These are phyloP conservation scores for Podaxis sp. DNA, from an alignment of 768 basidiomycete genomes.

Conservation along the genomic window DNA sequence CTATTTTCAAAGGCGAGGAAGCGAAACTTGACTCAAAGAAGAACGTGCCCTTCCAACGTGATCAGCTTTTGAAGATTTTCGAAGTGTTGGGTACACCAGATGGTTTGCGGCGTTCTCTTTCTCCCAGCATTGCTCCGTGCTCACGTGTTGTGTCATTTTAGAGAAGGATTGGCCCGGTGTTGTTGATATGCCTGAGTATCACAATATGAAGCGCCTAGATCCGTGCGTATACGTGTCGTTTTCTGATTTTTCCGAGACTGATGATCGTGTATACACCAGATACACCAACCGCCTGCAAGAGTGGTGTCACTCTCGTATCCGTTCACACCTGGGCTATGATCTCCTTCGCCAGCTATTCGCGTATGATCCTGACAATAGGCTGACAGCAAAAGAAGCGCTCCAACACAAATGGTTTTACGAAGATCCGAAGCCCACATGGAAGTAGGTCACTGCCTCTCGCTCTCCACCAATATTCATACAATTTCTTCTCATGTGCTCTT, in stretches of 20 bases:
- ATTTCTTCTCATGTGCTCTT: conserved; percentile 3
- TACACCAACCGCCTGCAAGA: conserved; percentile 59
- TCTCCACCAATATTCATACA: conserved; percentile 3
- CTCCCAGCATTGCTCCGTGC: neutral
- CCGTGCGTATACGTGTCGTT: conserved; percentile 41
- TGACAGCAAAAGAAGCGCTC: conserved; percentile 81
- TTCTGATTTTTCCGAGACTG: neutral
- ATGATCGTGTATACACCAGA: conserved; percentile 13
- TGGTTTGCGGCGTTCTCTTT: conserved; percentile 45
- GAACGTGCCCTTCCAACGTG: conserved; percentile 94
- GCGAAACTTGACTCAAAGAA: conserved; percentile 97
- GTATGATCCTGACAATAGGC: conserved; percentile 86
- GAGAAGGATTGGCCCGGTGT: conserved; percentile 89
- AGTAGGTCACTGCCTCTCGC: conserved; percentile 51
- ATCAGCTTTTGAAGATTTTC: conserved; percentile 94
- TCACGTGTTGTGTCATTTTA: conserved; percentile 28
- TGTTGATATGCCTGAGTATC: conserved; percentile 84
- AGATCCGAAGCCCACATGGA: conserved; percentile 81
- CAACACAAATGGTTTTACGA: conserved; percentile 91
- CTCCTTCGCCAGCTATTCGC: conserved; percentile 84
- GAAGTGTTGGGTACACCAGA: conserved; percentile 91
- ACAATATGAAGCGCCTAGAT: conserved; percentile 78
- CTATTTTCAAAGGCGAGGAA: conserved; percentile 99
- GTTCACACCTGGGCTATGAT: conserved; percentile 67
- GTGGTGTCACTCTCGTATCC: conserved; percentile 75